Base-by-base conservation (phyloP, 495 filamentous ascomycete genomes). In the Penicillium fimorum region DNA sequence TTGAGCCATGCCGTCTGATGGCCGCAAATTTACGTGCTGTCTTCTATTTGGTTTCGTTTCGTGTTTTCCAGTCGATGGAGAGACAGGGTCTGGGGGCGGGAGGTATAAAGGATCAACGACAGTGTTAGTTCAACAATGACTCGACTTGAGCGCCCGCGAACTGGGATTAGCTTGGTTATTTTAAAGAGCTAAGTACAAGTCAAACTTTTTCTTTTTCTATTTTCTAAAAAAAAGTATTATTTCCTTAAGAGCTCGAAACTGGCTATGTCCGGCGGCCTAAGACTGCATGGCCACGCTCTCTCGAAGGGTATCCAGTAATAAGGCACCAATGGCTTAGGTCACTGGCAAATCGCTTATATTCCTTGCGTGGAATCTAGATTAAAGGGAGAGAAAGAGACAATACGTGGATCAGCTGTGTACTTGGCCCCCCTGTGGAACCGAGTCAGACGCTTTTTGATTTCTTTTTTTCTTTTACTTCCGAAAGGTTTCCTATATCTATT, bases 331-430 rank as follows among this genome's bases (percentile, higher is more conserved):
- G 30, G 25, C 24, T 22, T 37, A 43, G 37, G 25, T 48, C 62
- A 65, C 62, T 62, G 30, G 47, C 44, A 55, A 53, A 64, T 60
- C 30, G 47, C 47, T 50, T 64, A 62, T 60, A 59, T 66, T 66
- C 66, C 66, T 69, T 69, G 66, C 66, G 67, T 69, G 20, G 52
- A 56, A 64, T 67, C 58, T 62, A 64, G 61, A 69, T 60, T 56
- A 41, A 41, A 47, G 60, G 57, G 58, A 59, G 56, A 55, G 54
- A 52, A 57, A 52, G 55, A 59, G 58, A 61, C 50, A 58, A 53
- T 53, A 57, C 55, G 62, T 67, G 64, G 64, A 65, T 58, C 58
- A 48, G 32, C 15, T 41, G 33, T 46, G 12, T 40, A n/a, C 35
- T 22, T 51, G 53, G 25, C 32, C 63, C 61, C 61, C 56, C 56